Conservation (phyloP, 1,284 basidiomycete genomes). For the Exobasidium cylindrosporum region DNA sequence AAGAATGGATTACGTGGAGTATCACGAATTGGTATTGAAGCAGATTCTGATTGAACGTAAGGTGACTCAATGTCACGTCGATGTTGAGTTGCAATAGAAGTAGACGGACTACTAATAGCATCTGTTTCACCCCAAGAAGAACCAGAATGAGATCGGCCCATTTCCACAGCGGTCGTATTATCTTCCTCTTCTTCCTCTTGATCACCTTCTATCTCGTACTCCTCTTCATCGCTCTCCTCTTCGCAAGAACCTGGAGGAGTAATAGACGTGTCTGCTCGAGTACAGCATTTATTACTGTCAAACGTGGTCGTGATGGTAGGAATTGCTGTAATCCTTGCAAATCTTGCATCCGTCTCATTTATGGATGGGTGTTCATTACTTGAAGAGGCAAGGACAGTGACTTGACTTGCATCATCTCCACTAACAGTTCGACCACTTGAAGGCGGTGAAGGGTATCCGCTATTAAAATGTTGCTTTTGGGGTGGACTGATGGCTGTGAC, state of each 20-base stretch:
- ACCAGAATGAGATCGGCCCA: too few relatives aligned
- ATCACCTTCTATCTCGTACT: neutral
- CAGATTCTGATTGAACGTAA: too few relatives aligned
- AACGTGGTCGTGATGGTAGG: too few relatives aligned
- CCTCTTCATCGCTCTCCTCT: neutral
- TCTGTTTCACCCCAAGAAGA: neutral
- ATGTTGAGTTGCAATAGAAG: neutral
- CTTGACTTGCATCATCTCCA: neutral
- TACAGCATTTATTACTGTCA: too few relatives aligned
- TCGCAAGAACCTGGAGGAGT: neutral
- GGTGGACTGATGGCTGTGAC: neutral
- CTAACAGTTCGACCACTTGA: neutral
- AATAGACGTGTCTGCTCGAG: too few relatives aligned
- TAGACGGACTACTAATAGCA: neutral
- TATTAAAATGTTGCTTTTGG: neutral
- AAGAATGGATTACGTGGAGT: constrained; percentile 48
- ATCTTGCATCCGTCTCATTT: too few relatives aligned
- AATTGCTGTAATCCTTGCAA: neutral
- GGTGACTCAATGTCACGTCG: neutral
- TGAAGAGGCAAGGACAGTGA: too few relatives aligned
- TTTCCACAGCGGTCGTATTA: too few relatives aligned
- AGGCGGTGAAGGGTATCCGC: constrained; percentile 2
- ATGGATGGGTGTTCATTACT: too few relatives aligned
- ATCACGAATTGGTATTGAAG: constrained; percentile 29
- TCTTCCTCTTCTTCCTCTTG: neutral